phyloP scores from a whole-genome alignment of 768 basidiomycete genomes.

The Mycena chlorophos region DNA sequence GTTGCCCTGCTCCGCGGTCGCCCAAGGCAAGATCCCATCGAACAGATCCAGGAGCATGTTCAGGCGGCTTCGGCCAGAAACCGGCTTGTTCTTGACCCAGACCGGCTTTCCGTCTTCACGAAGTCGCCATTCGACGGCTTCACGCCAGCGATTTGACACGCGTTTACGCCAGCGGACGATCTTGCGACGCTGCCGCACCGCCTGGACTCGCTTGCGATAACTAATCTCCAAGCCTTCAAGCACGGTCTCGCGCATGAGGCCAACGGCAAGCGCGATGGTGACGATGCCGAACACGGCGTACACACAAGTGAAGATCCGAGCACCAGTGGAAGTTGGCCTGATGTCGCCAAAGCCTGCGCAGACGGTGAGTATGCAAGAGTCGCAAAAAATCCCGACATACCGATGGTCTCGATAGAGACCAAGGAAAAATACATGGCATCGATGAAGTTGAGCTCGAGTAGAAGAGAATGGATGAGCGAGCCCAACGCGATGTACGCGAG shows the following conservation, averaged over 20 bases:
- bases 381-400: constrained; percentile 27
- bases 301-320: constrained; percentile 59
- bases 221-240: constrained; percentile 71
- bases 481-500: constrained; percentile 76
- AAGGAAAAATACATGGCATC: constrained; percentile 79
- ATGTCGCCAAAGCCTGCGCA: constrained; percentile 75
- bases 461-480: constrained; percentile 55
- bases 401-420: constrained; percentile 69
- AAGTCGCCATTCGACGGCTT: constrained; percentile 67
- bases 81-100: constrained; percentile 44
- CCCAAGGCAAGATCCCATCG: constrained; percentile 20
- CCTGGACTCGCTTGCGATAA: constrained; percentile 55
- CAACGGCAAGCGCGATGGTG: constrained; percentile 63
- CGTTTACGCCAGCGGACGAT: constrained; percentile 42
- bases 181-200: constrained; percentile 47
- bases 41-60: constrained; percentile 6
- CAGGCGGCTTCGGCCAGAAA: constrained; percentile 5
- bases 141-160: constrained; percentile 55
- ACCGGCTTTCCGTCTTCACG: constrained; percentile 45
- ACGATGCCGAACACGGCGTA: constrained; percentile 64
- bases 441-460: constrained; percentile 61
- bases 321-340: constrained; percentile 46
- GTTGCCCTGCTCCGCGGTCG: constrained; percentile 12
- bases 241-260: constrained; percentile 66
- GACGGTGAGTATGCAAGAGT: constrained; percentile 7